Evolutionary conservation across 495 filamentous ascomycete genomes (phyloP).

Genomic region (Hyaloscypha finlandica): DNA sequence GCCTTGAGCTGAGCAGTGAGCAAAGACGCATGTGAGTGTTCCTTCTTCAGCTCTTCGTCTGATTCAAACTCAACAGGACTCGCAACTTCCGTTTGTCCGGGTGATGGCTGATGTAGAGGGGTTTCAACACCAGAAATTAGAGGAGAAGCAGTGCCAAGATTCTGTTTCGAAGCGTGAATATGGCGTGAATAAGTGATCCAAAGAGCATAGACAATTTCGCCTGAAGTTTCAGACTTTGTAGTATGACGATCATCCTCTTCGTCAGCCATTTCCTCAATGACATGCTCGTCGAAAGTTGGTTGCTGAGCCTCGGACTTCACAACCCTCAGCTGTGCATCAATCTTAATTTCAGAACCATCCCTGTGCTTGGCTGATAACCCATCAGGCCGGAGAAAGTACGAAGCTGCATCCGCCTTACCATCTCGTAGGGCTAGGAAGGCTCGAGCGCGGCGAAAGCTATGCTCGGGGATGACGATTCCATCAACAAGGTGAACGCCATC

Average conservation of each 20-base stretch:
- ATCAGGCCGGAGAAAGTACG: slow-evolving; percentile 74
- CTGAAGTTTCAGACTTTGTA: slow-evolving; percentile 39
- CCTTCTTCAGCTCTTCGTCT: slow-evolving; percentile 37
- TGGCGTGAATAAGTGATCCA: slow-evolving; percentile 98
- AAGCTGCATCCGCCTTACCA: slow-evolving; percentile 72
- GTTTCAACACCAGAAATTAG: slow-evolving; percentile 60
- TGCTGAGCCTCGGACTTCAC: slow-evolving; percentile 75
- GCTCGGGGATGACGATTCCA: slow-evolving; percentile 96
- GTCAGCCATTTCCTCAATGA: slow-evolving; percentile 51
- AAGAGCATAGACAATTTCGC: slow-evolving; percentile 88
- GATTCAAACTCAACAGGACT: slow-evolving; percentile 54
- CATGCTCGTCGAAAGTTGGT: slow-evolving; percentile 43
- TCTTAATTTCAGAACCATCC: slow-evolving; percentile 85
- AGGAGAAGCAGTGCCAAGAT: slow-evolving; percentile 58
- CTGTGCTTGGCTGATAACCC: slow-evolving; percentile 85
- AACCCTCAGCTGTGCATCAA: slow-evolving; percentile 94
- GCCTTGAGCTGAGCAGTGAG: slow-evolving; percentile 77
- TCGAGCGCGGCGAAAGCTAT: slow-evolving; percentile 88
- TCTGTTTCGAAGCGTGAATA: slow-evolving; percentile 69
- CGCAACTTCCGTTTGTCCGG: slow-evolving; percentile 60
- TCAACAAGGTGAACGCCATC: slow-evolving; percentile 81
- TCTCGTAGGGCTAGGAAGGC: slow-evolving; percentile 81
- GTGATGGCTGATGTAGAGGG: slow-evolving; percentile 74
- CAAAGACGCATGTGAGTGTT: slow-evolving; percentile 50
- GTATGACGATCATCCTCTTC: slow-evolving; percentile 40